phyloP scores from a whole-genome alignment of 495 filamentous ascomycete genomes.

The Cladorrhinum samala region DNA sequence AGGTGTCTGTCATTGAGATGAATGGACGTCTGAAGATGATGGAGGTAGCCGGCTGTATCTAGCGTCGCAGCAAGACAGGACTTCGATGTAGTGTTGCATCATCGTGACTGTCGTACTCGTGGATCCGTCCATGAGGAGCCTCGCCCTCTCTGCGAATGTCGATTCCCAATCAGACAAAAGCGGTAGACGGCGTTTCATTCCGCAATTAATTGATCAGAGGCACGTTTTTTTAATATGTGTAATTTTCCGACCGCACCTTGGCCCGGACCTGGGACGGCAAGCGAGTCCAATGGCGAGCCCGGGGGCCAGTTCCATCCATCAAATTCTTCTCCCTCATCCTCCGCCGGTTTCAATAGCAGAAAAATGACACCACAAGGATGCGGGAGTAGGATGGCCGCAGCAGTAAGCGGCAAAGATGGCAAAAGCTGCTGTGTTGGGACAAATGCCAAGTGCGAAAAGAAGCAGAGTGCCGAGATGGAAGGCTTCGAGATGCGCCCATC shows the following conservation, averaged over 20 bases:
- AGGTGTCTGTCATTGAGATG: neutral
- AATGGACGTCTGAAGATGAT: neutral
- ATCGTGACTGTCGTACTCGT: neutral
- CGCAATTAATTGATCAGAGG: constrained; percentile 18
- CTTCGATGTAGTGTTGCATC: neutral
- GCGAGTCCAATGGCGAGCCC: neutral
- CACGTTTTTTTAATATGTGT: constrained; percentile 24
- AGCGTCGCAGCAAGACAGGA: neutral
- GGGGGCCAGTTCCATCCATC: neutral
- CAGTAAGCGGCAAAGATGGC: neutral
- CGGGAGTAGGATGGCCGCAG: too few species aligned
- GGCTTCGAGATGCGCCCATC: constrained; percentile 8
- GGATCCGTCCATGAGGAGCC: too few species aligned
- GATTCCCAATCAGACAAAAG: constrained; percentile 16
- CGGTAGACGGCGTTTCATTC: constrained; percentile 23
- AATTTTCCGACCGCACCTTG: constrained; percentile 25
- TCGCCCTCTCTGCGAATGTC: too few species aligned
- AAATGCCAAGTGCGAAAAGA: neutral
- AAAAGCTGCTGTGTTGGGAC: neutral
- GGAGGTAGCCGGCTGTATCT: neutral
- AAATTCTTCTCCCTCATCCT: neutral
- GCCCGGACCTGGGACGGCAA: neutral
- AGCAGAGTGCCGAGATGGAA: too few species aligned
- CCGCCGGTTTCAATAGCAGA: too few species aligned
- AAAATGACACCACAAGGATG: too few species aligned